A percentile compares a stretch with the other conserved stretches of the same genome.
Evolutionary conservation across 768 basidiomycete genomes (phyloP).

Genomic region (Rhodotorula babjevae): DNA sequence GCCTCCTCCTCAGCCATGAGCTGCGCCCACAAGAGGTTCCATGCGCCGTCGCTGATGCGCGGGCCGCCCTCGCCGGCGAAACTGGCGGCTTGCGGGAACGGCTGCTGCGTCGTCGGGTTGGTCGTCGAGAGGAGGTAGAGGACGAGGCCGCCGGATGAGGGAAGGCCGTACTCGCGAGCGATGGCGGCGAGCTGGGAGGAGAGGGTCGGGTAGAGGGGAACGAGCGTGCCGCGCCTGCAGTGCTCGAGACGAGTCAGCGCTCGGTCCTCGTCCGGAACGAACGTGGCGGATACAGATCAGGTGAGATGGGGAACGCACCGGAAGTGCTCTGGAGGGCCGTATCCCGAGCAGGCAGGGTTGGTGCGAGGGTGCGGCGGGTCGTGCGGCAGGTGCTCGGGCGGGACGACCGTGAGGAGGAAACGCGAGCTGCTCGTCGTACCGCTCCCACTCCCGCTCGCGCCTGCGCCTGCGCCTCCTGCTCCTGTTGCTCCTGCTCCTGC

Average conservation of each 20-base stretch:
- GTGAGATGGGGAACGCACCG: conserved; percentile 38
- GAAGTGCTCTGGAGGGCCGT: conserved; percentile 41
- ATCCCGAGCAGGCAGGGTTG: conserved; percentile 51
- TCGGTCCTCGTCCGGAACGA: too few species aligned
- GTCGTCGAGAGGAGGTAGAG: conserved; percentile 66
- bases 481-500: too few species aligned
- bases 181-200: conserved; percentile 79
- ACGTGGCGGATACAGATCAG: too few species aligned
- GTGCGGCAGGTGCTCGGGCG: conserved; percentile 67
- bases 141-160: conserved; percentile 73
- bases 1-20: conserved; percentile 37
- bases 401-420: conserved; percentile 77
- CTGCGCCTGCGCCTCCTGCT: background rate
- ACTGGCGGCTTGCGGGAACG: conserved; percentile 42
- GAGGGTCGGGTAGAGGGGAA: conserved; percentile 76
- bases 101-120: conserved; percentile 40
- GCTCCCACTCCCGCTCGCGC: background rate
- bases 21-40: conserved; percentile 72
- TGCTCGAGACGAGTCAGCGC: background rate
- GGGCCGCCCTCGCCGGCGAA: conserved; percentile 58
- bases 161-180: conserved; percentile 86
- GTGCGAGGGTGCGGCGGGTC: conserved; percentile 48
- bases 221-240: conserved; percentile 71
- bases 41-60: conserved; percentile 76
- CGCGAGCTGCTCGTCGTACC: conserved; percentile 50